Evolutionary conservation across 208 protist genomes (phyloP), one percentile per base, ranked within the genome.

Genomic region (Naegleria lovaniensis): DNA sequence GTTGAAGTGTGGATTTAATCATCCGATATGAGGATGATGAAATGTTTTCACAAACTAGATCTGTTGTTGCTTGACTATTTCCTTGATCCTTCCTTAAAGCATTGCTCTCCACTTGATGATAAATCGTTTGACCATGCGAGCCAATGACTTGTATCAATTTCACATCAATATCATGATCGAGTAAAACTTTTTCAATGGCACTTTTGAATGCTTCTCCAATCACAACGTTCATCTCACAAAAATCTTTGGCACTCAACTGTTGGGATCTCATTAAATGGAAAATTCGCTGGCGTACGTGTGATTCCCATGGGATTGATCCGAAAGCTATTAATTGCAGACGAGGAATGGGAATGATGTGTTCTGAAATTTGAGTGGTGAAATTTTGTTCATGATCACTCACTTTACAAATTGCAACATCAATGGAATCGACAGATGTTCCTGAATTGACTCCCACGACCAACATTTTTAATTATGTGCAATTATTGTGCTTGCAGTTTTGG

Each of bases 121-220:
- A 90, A 75, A 90, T 52, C 3, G 89, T 90, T 83, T 90, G 89
- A 41, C 89, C 89, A 67, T 90, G 89, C 0, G 48, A 76, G 11
- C 89, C 89, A 36, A 90, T n/a, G 19, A 90, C 52, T n/a, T 87
- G 58, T 36, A 58, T 52, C 1, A 2, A 22, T 29, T 67, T 15
- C 6, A 19, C 1, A 67, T 15, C 55, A 67, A 67, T 67, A 4
- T 4, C 19, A 67, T 67, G 4, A 4, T 67, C 22, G 11, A 67
- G 22, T 29, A 15, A 67, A 22, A 29, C 22, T 1, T 67, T 67
- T 67, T 67, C 55, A 67, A 67, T 67, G 22, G 55, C 55, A 29
- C 11, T 33, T 40, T 13, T 29, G 16, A 75, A 90, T 29, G 11
- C 25, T 5, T 40, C 16, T 75, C 51, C 41, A 55, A 90, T 43